Base-by-base conservation (phyloP, 495 filamentous ascomycete species). In the Penicillium coffeae region DNA sequence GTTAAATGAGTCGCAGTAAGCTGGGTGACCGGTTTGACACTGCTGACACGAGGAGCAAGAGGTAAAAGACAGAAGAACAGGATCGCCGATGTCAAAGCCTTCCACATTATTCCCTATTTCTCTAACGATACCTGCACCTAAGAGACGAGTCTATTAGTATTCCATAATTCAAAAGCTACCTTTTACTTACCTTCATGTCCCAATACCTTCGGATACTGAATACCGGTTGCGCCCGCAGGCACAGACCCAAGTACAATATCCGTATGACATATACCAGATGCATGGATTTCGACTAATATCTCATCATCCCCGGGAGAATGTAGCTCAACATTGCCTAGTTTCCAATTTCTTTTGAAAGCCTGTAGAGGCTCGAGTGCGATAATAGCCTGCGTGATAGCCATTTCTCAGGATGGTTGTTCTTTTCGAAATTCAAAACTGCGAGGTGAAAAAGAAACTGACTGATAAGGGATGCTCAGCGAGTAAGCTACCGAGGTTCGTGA, bases 21-120 rank as follows among this genome's bases (percentile, higher is more conserved):
- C 52, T 2, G 60, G 57, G 15, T 63, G 60, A 0, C 27, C 21
- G n/a, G 50, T 53, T 3, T 40, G 8, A 27, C 63, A 66, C 32
- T 56, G 47, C 5, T n/a, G 13, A 46, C 72, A 75, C 6, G 55
- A 21, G 9, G 58, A 42, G 56, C 72, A 75, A 38, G 62, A 66
- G 21, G 60, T 58, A 50, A 72, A 75, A 8, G 66, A 69, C 21
- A 75, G 59, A 32, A 75, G 63, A 21, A 77, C 73, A 6, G 66
- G 63, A 57, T 80, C 77, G 13, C 75, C 75, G 2, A 60, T 45
- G 18, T 46, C 30, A 5, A 75, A 53, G 6, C 63, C 55, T 10
- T 64, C 63, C n/a, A 71, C 63, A 10, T 64, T 60, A 18, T 64
- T 56, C 12, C 77, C 76, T 9, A 71, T 37, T 13, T 52, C 59